These are phyloP conservation scores for Saccharomycopsis malanga DNA, from an alignment of 805 yeast genomes.

Conservation along the genomic window DNA sequence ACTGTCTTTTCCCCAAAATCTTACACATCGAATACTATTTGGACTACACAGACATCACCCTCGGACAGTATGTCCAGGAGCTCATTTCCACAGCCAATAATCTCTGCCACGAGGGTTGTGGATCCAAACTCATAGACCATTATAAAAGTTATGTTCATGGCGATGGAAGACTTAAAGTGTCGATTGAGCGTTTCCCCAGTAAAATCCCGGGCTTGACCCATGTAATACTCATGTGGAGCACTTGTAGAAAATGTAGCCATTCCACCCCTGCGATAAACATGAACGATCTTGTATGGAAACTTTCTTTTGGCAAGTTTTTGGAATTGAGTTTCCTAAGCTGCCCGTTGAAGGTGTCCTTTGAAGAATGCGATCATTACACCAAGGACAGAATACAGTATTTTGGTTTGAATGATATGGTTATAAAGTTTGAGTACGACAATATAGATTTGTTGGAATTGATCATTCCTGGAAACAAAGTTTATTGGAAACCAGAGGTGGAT, in stretches of 20 bases:
- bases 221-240: constrained; percentile 84
- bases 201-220: constrained; percentile 30
- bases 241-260: constrained; percentile 70
- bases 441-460: constrained; percentile 74
- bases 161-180: constrained; percentile 69
- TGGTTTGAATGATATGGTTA: constrained; percentile 70
- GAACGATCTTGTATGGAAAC: constrained; percentile 83
- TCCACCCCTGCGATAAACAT: constrained; percentile 73
- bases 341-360: constrained; percentile 46
- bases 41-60: constrained; percentile 72
- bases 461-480: constrained; percentile 64
- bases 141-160: constrained; percentile 87
- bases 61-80: constrained; percentile 85
- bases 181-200: constrained; percentile 54
- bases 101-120: constrained; percentile 75
- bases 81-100: constrained; percentile 59
- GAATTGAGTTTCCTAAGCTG: constrained; percentile 78
- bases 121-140: constrained; percentile 62
- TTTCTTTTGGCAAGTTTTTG: constrained; percentile 87
- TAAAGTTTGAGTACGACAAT: constrained; percentile 67
- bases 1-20: constrained; percentile 88
- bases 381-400: constrained; percentile 79
- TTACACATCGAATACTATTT: constrained; percentile 81
- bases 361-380: constrained; percentile 72
- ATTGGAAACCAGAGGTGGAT: constrained; percentile 67